phyloP scores from a whole-genome alignment of 768 basidiomycete species.

The Russula sp. region DNA sequence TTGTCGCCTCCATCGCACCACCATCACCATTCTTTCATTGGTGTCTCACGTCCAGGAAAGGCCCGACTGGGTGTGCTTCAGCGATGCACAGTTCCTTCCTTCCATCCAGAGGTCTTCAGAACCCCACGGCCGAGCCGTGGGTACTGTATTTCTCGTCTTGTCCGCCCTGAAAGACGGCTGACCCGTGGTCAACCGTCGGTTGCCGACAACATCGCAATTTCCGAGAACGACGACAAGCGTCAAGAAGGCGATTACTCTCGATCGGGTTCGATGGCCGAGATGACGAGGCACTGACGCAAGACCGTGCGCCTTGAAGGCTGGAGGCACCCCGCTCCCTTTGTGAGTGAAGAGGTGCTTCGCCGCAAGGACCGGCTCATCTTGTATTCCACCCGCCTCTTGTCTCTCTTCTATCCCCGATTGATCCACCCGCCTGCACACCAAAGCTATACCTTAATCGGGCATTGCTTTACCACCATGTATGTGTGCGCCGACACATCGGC shows the following conservation, averaged over 20 bases:
- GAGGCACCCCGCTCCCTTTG: constrained; percentile 47
- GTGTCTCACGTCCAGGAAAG: constrained; percentile 18
- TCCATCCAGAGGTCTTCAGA: constrained; percentile 17
- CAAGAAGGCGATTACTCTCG: constrained; percentile 50
- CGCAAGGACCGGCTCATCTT: constrained; percentile 45
- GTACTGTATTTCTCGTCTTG: background rate
- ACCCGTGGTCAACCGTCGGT: constrained; percentile 19
- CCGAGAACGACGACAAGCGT: constrained; percentile 22
- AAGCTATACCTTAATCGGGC: constrained; percentile 82
- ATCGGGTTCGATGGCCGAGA: constrained; percentile 44
- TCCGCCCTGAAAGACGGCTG: constrained; percentile 20
- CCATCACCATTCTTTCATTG: constrained; percentile 7
- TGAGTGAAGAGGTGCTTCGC: constrained; percentile 47
- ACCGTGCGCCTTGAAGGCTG: constrained; percentile 49
- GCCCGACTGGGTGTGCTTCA: constrained; percentile 23
- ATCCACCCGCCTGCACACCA: constrained; percentile 44
- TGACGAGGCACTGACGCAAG: constrained; percentile 67
- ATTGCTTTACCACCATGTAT: constrained; percentile 52
- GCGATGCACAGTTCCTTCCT: constrained; percentile 23
- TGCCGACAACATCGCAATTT: constrained; percentile 16
- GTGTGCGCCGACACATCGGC: constrained; percentile 70
- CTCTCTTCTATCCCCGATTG: constrained; percentile 37
- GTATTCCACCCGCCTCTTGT: constrained; percentile 32
- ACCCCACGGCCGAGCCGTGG: constrained; percentile 22
- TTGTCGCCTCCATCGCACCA: constrained; percentile 5